Base-by-base conservation (phyloP, 345 rosid genomes). In the Eucalyptus microcorys region DNA sequence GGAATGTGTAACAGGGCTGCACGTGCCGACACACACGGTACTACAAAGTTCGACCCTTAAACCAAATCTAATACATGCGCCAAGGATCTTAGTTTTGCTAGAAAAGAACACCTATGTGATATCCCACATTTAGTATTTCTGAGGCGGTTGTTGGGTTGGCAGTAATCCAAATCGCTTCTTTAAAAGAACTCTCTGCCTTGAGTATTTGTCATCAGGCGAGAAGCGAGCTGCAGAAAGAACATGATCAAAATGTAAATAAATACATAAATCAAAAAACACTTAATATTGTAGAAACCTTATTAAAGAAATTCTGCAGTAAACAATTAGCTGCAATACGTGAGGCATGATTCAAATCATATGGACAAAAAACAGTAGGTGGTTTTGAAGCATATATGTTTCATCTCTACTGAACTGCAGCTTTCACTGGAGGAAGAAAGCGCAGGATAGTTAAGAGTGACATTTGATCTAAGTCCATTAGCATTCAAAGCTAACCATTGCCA, bases 191-290 rank as follows among this genome's bases (percentile, higher is more conserved):
- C 98, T 97, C 89, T 96, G 94, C 92, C 95, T 94, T 0, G 97
- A 94, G 89, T 92, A 97, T 89, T 97, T 95, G 94, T 96, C 99
- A 87, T 97, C 99, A 3, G 98, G 99, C 16, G 97, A 96, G 93
- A 97, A 97, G 53, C 98, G 96, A 49, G 98, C 99, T 96, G 95
- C 93, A 85, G 87, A 85, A 87, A 17, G 32, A 83, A 30, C 85
- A 50, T 42, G 27, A 26, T 49, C 45, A 3, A 32, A 80, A 17
- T 19, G 55, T 42, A 55, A 83, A 43, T 64, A 55, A 87, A 55
- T 37, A 21, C 55, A 52, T 52, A 52, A 32, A 71, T 10, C 12
- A 32, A 59, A 5, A 57, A 27, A 27, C 68, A 61, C 14, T 10
- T 7, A 2, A 2, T 40, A 10, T 11, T 76, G 27, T 11, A 76